Evolutionary conservation across 805 yeast species (phyloP), one percentile per base, ranked within the genome.

Genomic region (Yarrowia phangngaensis): DNA sequence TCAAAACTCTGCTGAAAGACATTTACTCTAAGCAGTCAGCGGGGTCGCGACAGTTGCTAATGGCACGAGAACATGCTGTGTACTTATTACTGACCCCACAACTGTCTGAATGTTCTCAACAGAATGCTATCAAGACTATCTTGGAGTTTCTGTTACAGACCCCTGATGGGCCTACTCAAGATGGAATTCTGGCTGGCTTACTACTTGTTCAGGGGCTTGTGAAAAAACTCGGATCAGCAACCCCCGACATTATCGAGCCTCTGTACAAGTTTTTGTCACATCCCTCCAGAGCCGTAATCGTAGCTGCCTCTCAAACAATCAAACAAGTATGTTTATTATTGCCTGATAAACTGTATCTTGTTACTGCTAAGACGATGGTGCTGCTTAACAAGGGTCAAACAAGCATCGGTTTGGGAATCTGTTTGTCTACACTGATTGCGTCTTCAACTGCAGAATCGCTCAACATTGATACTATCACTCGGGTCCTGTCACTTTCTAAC

Each of bases 381-480:
- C 53, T 36, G 13, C 49, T 55, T 13, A 49, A 52, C 14, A 50
- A 52, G 20, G 52, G 58, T 5, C 54, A 55, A 9, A 38, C 40
- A 6, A 23, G 57, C 13, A 27, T 55, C 4, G 68, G 69, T 2
- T 55, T 56, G 40, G 63, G 68, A 2, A 55, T 55, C 34, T 53
- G 58, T 27, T 51, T 62, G 4, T 50, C 69, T 1, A 48, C 58
- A 4, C 38, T 59, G 29, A 56, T 58, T n/a, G 55, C 65, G 6
- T 23, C 63, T 8, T 54, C 64, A 8, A 49, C 52, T 22, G 29
- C 48, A 14, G 48, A 41, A 43, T 59, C 40, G 58, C 67, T 14
- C 59, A 60, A 35, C 72, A 70, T 55, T 74, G 74, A 5, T 66
- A 79, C 3, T 63, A 67, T 27, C 71, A 69, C 22, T 57, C 74